These are phyloP conservation scores for Trametes meyenii DNA, from an alignment of 768 basidiomycete genomes.

Conservation along the genomic window DNA sequence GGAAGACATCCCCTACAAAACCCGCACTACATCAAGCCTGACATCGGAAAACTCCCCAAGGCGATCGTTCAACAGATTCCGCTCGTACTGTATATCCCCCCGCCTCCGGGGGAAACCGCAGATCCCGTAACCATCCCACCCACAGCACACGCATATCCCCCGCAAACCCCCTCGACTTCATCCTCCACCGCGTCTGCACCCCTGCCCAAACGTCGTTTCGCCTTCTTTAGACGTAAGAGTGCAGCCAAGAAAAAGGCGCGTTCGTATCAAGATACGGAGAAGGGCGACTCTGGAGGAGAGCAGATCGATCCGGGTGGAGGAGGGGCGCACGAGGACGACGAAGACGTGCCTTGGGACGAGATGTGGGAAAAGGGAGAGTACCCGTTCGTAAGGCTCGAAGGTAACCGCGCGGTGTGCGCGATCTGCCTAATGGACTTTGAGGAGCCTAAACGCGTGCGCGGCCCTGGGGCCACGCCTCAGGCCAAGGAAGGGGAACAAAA, in stretches of 20 bases:
- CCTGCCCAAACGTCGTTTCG: conserved; percentile 51
- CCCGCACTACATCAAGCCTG: conserved; percentile 72
- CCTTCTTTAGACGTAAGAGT: conserved; percentile 43
- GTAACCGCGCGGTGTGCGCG: conserved; percentile 82
- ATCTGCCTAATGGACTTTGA: conserved; percentile 87
- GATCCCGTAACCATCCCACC: conserved; percentile 48
- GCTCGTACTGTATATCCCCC: conserved; percentile 83
- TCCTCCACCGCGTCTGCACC: conserved; percentile 4
- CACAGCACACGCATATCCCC: conserved; percentile 63
- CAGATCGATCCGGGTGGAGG: conserved; percentile 25
- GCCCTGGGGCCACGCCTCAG: conserved; percentile 34
- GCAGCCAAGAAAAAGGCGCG: conserved; percentile 29
- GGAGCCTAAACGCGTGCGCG: conserved; percentile 54
- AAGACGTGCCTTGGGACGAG: conserved; percentile 68
- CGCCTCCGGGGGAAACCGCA: conserved; percentile 56
- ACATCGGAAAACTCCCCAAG: conserved; percentile 74
- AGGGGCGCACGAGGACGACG: conserved; percentile 35
- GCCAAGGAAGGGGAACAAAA: neutral
- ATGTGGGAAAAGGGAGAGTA: conserved; percentile 77
- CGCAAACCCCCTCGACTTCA: conserved; percentile 39
- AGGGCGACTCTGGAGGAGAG: conserved; percentile 11
- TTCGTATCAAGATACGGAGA: conserved; percentile 19
- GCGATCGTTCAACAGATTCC: conserved; percentile 78
- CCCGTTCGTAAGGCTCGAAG: conserved; percentile 81
- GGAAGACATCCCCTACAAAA: conserved; percentile 81